A percentile compares a stretch with the other conserved stretches of the same genome.
Conservation (phyloP, 2,329 filamentous ascomycete species). For the Cladosporium sp. region DNA sequence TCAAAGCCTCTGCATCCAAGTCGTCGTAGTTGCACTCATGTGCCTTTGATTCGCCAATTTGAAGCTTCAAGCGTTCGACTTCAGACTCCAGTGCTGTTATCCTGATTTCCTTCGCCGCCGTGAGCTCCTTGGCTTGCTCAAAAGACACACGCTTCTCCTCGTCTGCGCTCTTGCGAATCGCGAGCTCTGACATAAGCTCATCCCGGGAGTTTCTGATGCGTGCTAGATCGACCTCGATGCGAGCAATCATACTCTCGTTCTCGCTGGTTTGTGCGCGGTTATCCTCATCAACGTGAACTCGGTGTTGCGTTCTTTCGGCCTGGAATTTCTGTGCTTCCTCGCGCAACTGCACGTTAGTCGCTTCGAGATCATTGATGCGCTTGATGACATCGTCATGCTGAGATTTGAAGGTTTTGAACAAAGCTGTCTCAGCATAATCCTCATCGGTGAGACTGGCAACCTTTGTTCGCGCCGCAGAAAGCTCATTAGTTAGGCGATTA, state of each 20-base stretch:
- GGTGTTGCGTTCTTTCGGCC: constrained; percentile 76
- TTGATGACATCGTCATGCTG: constrained; percentile 92
- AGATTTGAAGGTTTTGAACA: constrained; percentile 85
- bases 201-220: constrained; percentile 79
- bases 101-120: constrained; percentile 69
- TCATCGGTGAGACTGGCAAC: constrained; percentile 76
- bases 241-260: constrained; percentile 72
- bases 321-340: constrained; percentile 82
- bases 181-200: constrained; percentile 75
- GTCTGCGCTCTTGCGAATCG: constrained; percentile 69
- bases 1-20: constrained; percentile 64
- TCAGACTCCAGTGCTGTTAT: constrained; percentile 80
- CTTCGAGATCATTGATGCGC: constrained; percentile 84
- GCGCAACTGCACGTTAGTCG: constrained; percentile 74
- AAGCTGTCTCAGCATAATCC: constrained; percentile 84
- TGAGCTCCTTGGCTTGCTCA: constrained; percentile 72
- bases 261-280: constrained; percentile 66
- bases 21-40: constrained; percentile 28
- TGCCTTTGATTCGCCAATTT: constrained; percentile 42
- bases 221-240: constrained; percentile 76
- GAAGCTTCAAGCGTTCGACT: constrained; percentile 60
- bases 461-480: constrained; percentile 64
- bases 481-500: constrained; percentile 67
- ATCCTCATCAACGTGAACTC: constrained; percentile 75
- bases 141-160: constrained; percentile 66